These are phyloP conservation scores for Fusarium foetens DNA, from an alignment of 2,329 filamentous ascomycete species.

Conservation along the genomic window DNA sequence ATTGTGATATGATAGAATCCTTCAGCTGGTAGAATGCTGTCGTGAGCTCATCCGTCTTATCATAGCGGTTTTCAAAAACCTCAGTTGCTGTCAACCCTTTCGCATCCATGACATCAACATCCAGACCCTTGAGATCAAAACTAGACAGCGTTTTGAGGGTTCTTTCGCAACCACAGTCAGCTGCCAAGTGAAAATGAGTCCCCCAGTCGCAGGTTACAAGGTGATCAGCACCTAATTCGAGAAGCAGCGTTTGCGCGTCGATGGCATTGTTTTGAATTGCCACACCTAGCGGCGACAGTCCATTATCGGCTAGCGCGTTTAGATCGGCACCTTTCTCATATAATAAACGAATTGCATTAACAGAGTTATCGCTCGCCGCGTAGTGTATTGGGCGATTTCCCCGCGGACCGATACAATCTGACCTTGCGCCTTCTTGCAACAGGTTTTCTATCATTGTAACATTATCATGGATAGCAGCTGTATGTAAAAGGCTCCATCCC, in stretches of 20 bases:
- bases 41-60: neutral
- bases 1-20: neutral
- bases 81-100: neutral
- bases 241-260: accelerated
- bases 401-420: neutral
- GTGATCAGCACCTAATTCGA: neutral
- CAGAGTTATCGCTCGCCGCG: neutral
- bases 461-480: neutral
- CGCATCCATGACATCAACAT: neutral
- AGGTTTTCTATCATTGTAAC: neutral
- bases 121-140: neutral
- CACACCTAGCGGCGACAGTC: neutral
- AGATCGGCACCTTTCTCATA: neutral
- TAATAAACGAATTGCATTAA: accelerated
- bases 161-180: neutral
- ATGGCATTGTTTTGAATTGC: neutral
- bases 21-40: neutral
- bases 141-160: neutral
- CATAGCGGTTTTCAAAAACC: neutral
- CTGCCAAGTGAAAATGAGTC: neutral
- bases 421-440: accelerated
- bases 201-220: neutral
- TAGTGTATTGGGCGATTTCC: neutral
- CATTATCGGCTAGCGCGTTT: neutral
- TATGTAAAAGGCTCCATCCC: neutral